A percentile compares a stretch with the other conserved stretches of the same genome.
These are phyloP conservation scores for Alternaria novae-zelandiae DNA, from an alignment of 2,329 filamentous ascomycete genomes.

Conservation along the genomic window DNA sequence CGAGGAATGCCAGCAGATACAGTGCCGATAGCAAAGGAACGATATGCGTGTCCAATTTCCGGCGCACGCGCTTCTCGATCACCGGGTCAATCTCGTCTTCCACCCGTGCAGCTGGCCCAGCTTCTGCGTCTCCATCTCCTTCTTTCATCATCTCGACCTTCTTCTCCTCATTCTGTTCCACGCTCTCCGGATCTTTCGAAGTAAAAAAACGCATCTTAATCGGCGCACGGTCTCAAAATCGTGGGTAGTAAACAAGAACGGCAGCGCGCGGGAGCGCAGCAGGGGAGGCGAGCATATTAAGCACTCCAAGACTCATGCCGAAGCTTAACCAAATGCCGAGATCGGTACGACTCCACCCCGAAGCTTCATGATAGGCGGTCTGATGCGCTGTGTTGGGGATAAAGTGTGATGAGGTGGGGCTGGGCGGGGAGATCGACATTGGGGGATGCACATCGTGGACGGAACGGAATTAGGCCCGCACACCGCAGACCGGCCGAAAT, in stretches of 20 bases:
- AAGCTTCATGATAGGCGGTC: slow-evolving; percentile 1
- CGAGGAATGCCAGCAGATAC: slow-evolving; percentile 46
- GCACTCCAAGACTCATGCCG: background rate
- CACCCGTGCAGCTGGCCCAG: background rate
- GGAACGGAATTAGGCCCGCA: background rate
- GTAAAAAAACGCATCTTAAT: background rate
- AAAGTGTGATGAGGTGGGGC: slow-evolving; percentile 5
- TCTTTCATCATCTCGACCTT: background rate
- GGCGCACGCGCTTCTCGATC: slow-evolving; percentile 34
- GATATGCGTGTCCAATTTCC: slow-evolving; percentile 41
- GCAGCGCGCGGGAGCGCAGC: background rate
- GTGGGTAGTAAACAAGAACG: background rate
- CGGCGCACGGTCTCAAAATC: background rate
- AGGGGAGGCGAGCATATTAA: background rate
- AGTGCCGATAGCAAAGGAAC: slow-evolving; percentile 42
- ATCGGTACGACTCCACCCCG: background rate
- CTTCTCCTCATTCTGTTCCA: background rate
- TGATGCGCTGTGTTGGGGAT: background rate
- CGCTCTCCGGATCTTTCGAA: background rate
- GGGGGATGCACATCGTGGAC: background rate
- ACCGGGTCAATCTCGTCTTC: slow-evolving; percentile 18
- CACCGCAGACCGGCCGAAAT: slow-evolving; percentile 2
- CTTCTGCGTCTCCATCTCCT: slow-evolving; percentile 12
- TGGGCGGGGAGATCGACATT: slow-evolving; percentile 8
- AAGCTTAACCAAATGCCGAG: slow-evolving; percentile 5